Conservation (phyloP, 768 basidiomycete species). For the Russula griseocarnosa region DNA sequence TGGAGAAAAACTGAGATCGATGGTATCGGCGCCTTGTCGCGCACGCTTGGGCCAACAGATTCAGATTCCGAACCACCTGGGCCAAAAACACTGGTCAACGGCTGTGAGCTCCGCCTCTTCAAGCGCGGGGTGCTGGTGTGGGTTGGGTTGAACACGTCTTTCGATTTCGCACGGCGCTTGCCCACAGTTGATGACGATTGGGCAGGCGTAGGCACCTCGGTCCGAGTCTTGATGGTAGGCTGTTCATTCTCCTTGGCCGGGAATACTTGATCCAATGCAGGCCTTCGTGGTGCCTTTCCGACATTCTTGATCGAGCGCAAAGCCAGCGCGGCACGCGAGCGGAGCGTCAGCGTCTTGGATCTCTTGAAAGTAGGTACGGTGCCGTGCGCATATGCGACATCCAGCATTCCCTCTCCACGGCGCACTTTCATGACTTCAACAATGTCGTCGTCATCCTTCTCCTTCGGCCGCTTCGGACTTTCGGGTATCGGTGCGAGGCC, state of each 20-base stretch:
- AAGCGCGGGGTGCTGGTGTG: slow-evolving; percentile 30
- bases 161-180: slow-evolving; percentile 15
- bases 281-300: slow-evolving; percentile 29
- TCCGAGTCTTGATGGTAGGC: background rate
- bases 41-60: background rate
- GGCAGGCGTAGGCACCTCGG: background rate
- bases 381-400: slow-evolving; percentile 27
- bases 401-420: slow-evolving; percentile 33
- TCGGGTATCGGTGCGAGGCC: slow-evolving; percentile 19
- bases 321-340: slow-evolving; percentile 36
- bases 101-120: slow-evolving; percentile 30
- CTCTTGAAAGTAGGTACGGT: slow-evolving; percentile 31
- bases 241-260: slow-evolving; percentile 16
- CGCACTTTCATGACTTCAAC: slow-evolving; percentile 38
- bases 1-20: background rate
- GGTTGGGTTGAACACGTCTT: slow-evolving; percentile 11
- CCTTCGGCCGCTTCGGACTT: slow-evolving; percentile 23
- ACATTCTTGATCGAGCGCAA: slow-evolving; percentile 39
- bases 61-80: slow-evolving; percentile 20
- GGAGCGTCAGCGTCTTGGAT: slow-evolving; percentile 37
- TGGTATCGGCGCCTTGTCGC: no score
- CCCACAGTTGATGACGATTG: background rate
- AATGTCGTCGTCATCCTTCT: slow-evolving; percentile 34
- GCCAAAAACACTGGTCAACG: slow-evolving; percentile 34
- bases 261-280: slow-evolving; percentile 13